A percentile compares a stretch with the other conserved stretches of the same genome.
Evolutionary conservation across 1,139 yeast species (phyloP).

Genomic region (Taphrina communis): DNA sequence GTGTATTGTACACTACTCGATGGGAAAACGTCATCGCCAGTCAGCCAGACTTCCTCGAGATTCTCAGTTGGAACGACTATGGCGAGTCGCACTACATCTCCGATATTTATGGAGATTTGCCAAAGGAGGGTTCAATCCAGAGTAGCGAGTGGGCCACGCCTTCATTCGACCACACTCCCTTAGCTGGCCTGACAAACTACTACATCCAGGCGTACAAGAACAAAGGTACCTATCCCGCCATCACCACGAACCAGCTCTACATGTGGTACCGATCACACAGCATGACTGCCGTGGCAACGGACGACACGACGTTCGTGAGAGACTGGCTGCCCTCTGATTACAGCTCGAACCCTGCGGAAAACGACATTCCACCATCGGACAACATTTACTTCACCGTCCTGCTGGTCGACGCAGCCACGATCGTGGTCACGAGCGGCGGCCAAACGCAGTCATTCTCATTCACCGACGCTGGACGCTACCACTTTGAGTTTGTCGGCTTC

Average conservation of each 20-base stretch:
- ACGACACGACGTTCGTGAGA: no score
- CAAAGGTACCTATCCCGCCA: constrained; percentile 31
- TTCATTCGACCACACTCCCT: constrained; percentile 28
- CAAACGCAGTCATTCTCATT: constrained; percentile 8
- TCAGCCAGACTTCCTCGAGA: constrained; percentile 42
- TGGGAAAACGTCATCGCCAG: constrained; percentile 40
- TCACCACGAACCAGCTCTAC: constrained; percentile 23
- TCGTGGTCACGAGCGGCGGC: constrained; percentile 20
- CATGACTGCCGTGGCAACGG: constrained; percentile 35
- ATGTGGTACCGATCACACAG: constrained; percentile 42
- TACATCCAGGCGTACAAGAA: constrained; percentile 39
- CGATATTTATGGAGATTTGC: constrained; percentile 26
- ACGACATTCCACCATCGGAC: constrained; percentile 8
- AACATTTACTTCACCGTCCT: constrained; percentile 38
- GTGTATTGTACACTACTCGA: constrained; percentile 38
- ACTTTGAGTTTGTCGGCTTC: constrained; percentile 14
- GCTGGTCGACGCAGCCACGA: constrained; percentile 5
- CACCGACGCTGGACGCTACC: not conserved
- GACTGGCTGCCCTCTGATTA: constrained; percentile 6
- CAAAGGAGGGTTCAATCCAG: constrained; percentile 21
- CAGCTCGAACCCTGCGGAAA: not conserved
- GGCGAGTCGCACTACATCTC: constrained; percentile 44
- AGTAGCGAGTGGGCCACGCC: constrained; percentile 29
- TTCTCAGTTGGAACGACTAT: constrained; percentile 45
- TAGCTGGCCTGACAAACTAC: constrained; percentile 22